Base-by-base conservation (phyloP, 164 flowering plant genomes). In the Tinospora cordifolia region DNA sequence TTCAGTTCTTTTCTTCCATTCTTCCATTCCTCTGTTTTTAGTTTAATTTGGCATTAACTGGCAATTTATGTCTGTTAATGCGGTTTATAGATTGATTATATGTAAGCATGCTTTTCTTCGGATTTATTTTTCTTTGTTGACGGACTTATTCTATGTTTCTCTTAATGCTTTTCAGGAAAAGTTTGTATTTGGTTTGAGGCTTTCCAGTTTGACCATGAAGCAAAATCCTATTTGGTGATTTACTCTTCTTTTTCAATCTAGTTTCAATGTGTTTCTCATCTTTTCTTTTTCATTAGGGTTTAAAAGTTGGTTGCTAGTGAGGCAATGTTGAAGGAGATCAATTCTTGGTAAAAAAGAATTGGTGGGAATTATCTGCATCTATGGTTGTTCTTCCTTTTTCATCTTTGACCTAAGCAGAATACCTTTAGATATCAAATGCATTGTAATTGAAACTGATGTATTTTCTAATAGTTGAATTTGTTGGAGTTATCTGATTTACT, bases 151-250 rank as follows among this genome's bases (percentile, higher is more conserved):
- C 7, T 46, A 72, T 66, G 30, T 38, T 65, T 54, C 24, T 54
- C 21, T 67, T 59, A 17, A 58, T 79, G 30, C 24, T 83, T 62
- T 67, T 22, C 87, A 92, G 98, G 90, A 66, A 54, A 74, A 78
- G 10, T 70, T 77, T 58, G 34, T 75, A 24, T 78, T 90, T 78
- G 97, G 98, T 57, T 59, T 91, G 71, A 81, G 79, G 79, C 83
- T 93, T 78, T 85, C 94, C 70, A 87, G 90, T 80, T 77, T 93
- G 81, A 86, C 81, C 3, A 72, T 76, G 82, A 90, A 82, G 85
- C 88, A 80, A 74, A 87, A 74, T 77, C 66, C 72, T 59, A 62
- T 69, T 71, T 85, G 96, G 98, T 93, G 83, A 71, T 73, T 54
- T 41, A 68, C 62, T 59, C 65, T n/a, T 54, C 46, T 4, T 38